A percentile compares a stretch with the other conserved stretches of the same genome.
Evolutionary conservation across 495 filamentous ascomycete genomes (phyloP).

Genomic region (Penicillium subrubescens): DNA sequence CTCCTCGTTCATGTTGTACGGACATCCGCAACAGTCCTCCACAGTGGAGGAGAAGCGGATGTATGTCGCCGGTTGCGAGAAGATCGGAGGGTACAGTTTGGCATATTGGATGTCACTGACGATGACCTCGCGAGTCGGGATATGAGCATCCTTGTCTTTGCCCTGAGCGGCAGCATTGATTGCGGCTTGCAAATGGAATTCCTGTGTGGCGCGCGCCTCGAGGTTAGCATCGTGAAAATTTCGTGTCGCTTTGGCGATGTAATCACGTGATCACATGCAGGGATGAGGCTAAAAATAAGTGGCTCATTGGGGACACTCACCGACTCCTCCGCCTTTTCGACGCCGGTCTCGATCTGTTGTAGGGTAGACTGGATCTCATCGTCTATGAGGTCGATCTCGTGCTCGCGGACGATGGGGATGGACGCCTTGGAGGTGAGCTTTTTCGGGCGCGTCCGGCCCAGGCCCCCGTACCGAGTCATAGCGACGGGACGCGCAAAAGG

Average conservation of each 20-base stretch:
- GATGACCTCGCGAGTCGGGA: slow-evolving; percentile 86
- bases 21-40: slow-evolving; percentile 83
- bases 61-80: slow-evolving; percentile 85
- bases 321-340: slow-evolving; percentile 95
- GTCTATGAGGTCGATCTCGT: slow-evolving; percentile 79
- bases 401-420: slow-evolving; percentile 82
- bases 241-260: slow-evolving; percentile 35
- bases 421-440: slow-evolving; percentile 88
- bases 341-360: slow-evolving; percentile 90
- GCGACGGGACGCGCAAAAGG: slow-evolving; percentile 58
- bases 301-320: slow-evolving; percentile 64
- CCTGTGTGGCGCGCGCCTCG: slow-evolving; percentile 55
- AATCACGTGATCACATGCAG: slow-evolving; percentile 58
- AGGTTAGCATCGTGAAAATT: slow-evolving; percentile 32
- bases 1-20: slow-evolving; percentile 90
- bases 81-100: slow-evolving; percentile 75
- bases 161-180: slow-evolving; percentile 77
- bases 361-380: slow-evolving; percentile 65
- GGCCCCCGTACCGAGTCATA: slow-evolving; percentile 65
- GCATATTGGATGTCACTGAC: slow-evolving; percentile 79
- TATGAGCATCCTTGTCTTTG: slow-evolving; percentile 71
- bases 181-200: slow-evolving; percentile 96
- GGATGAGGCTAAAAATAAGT: slow-evolving; percentile 43
- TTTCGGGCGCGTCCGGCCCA: slow-evolving; percentile 71
- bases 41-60: slow-evolving; percentile 98